Evolutionary conservation across 208 protist genomes (phyloP), one percentile per base, ranked within the genome.

Genomic region (Crithidia sp.): DNA sequence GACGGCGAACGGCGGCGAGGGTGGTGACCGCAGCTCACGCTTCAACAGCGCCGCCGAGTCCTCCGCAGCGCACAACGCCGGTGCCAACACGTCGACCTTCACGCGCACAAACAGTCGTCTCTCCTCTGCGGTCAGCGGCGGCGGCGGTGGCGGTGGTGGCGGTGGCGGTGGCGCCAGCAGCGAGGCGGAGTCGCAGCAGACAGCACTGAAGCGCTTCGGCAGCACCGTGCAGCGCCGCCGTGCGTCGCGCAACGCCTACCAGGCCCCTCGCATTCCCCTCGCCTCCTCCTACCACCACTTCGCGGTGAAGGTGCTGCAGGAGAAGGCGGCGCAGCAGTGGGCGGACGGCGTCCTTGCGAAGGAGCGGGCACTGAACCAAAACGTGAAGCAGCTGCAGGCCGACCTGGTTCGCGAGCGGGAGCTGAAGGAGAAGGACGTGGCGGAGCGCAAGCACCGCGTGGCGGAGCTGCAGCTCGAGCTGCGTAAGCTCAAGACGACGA

Each of bases 381-480:
- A 97, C 69, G 94, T 97, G 59, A 97, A 97, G 77, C 91, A 95
- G 78, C 85, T 97, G 14, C 92, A 95, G 77, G 84, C 83, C 40
- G 92, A 97, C 65, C 79, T 97, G 7, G 79, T 87, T 50, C 76
- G 77, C 7, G 91, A 97, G 80, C 85, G 88, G 39, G 70, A 77
- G 19, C 57, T 89, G 39, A 93, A 90, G 69, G 92, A 97, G 69
- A 83, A 87, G 76, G 92, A 97, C 56, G 63, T 97, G 12, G 74
- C 77, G 9, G 88, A 96, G 64, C 88, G 92, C 10, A 86, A 79
- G 4, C 69, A 80, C 36, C 81, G 72, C n/a, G 69, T 97, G 41
- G 65, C 76, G 17, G 77, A 83, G 64, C 75, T 97, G 67, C 88
- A 88, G 49, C 43, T 83, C 0, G 75, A 90, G 61, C 74, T 97